Evolutionary conservation across 495 filamentous ascomycete genomes (phyloP).

Genomic region (Penicillium longicatenatum): DNA sequence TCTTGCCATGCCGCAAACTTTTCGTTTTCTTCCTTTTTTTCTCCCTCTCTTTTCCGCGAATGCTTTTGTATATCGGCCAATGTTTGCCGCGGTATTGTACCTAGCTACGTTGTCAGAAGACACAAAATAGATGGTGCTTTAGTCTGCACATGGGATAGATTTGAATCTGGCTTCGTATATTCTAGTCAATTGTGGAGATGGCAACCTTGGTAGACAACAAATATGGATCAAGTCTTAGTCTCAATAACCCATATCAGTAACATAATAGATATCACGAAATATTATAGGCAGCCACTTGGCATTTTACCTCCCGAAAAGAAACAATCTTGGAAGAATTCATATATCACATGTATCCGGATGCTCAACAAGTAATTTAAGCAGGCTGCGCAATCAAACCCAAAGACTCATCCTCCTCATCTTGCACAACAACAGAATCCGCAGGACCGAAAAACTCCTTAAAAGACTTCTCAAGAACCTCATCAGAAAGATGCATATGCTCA

Average conservation of each 20-base stretch:
- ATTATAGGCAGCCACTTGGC: neutral
- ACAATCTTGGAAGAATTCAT: neutral
- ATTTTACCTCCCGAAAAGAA: neutral
- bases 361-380: neutral
- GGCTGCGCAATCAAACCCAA: conserved; percentile 28
- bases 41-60: neutral
- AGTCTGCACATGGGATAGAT: conserved; percentile 3
- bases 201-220: no score
- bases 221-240: no score
- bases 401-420: neutral
- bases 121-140: conserved; percentile 26
- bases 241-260: no score
- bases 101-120: conserved; percentile 26
- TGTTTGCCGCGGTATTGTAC: conserved; percentile 20
- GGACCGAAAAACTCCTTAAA: conserved; percentile 72
- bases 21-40: conserved; percentile 6
- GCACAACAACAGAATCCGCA: conserved; percentile 14
- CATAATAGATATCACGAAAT: neutral
- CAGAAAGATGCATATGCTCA: conserved; percentile 79
- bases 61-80: neutral
- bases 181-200: neutral
- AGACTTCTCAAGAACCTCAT: conserved; percentile 62
- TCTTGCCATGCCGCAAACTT: conserved; percentile 8
- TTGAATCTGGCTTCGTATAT: neutral
- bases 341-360: no score